Conservation (phyloP, 1,284 basidiomycete genomes). For the Gymnopus androsaceus region DNA sequence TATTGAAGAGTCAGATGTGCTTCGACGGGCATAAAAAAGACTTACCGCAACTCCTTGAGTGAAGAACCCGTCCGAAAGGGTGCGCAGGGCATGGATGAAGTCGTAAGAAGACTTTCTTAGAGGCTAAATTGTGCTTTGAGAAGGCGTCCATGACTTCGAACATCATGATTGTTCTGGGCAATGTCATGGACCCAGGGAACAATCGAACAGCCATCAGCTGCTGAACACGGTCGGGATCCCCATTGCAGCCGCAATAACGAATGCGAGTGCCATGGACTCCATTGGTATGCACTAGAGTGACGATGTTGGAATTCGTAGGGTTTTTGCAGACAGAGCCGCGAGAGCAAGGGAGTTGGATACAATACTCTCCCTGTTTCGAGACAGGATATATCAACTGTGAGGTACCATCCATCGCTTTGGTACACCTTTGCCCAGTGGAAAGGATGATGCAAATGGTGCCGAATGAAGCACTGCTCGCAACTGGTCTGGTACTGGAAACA, state of each 20-base stretch:
- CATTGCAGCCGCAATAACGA: constrained; percentile 22
- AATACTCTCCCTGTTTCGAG: constrained; percentile 11
- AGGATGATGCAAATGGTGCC: constrained; percentile 13
- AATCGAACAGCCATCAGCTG: constrained; percentile 29
- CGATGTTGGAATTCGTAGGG: neutral
- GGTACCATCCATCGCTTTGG: constrained; percentile 19
- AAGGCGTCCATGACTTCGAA: constrained; percentile 31
- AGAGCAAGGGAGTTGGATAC: constrained; percentile 18
- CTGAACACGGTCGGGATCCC: constrained; percentile 1
- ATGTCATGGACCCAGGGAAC: constrained; percentile 30
- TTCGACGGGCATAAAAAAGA: neutral
- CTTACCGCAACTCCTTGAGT: neutral
- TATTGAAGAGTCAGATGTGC: neutral
- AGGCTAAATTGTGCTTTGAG: constrained; percentile 27
- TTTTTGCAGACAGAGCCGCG: constrained; percentile 12
- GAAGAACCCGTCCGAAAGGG: neutral
- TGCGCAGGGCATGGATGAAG: constrained; percentile 23
- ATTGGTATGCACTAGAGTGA: constrained; percentile 15
- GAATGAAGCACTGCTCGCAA: constrained; percentile 22
- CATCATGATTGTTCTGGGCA: constrained; percentile 29
- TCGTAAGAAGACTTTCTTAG: constrained; percentile 30
- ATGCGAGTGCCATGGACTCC: constrained; percentile 22
- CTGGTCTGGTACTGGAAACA: constrained; percentile 10
- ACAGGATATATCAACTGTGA: constrained; percentile 22
- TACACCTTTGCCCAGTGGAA: constrained; percentile 29